Evolutionary conservation across 352 stramenopile species (phyloP), one percentile per base, ranked within the genome.

Genomic region (Phytophthora niederhauseri): DNA sequence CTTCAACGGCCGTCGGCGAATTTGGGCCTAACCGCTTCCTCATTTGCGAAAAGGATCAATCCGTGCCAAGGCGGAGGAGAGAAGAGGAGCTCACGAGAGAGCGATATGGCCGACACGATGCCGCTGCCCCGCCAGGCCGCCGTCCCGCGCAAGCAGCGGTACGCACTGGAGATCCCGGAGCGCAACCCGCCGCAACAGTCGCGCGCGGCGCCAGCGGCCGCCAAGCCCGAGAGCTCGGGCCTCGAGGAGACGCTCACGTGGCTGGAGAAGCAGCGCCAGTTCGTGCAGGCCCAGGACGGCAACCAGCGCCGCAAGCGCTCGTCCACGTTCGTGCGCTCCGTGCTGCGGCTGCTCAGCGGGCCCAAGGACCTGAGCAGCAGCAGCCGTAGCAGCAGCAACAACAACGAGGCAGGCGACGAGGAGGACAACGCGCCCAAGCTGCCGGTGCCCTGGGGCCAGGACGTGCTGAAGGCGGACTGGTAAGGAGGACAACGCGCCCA

Each of bases 181-280:
- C 50, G 51, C 4, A 43, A 50, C 8, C 38, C 38, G 36, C 26
- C 20, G 7, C 34, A 41, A 41, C 50, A 46, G 48, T 30, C 31
- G 36, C 5, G 34, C 28, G 62, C 31, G 31, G 26, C 26, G 26
- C 28, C 28, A 7, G 6, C 64, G 45, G 38, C 45, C 24, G 9
- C 15, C 12, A 43, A 58, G 26, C 22, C 62, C 20, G n/a, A 38
- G 15, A 45, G 41, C 38, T 54, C 73, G 15, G 80, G 78, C 38
- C 62, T 93, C 61, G 61, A 84, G 22, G 76, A 91, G 48, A 93
- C 85, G 57, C 86, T 93, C 54, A 73, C 72, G 50, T 93, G 85
- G 85, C 78, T 93, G 12, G 85, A 91, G 65, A 77, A 82, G 56
- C 80, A 91, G 60, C 76, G 82, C 57, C 66, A 85, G 9, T 60